A percentile compares a stretch with the other conserved stretches of the same genome.
Conservation (phyloP, 345 rosid species). For the Citropsis articulata region DNA sequence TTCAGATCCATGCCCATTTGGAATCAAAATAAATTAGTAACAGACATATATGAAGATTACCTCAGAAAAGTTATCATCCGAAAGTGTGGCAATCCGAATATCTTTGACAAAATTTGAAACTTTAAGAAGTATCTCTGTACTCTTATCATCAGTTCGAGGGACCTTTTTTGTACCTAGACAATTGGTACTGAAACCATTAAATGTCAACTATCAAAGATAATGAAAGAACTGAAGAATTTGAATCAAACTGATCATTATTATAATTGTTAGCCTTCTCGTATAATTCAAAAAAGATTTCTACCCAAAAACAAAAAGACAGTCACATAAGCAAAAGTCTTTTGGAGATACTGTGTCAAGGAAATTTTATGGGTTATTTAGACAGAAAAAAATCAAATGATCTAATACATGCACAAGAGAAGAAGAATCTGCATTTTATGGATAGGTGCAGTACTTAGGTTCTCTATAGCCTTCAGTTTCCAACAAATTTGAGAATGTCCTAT, state of each 20-base stretch:
- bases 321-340: not conserved
- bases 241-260: not conserved
- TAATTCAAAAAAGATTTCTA: not conserved
- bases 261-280: not conserved
- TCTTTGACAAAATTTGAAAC: constrained; percentile 63
- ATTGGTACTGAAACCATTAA: constrained; percentile 16
- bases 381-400: too few relatives aligned
- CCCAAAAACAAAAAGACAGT: not conserved
- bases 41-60: constrained; percentile 30
- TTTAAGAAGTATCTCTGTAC: constrained; percentile 47
- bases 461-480: too few relatives aligned
- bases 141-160: constrained; percentile 32
- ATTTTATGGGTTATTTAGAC: not conserved
- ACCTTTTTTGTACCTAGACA: constrained; percentile 56
- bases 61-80: constrained; percentile 75
- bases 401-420: too few relatives aligned
- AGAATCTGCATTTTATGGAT: too few relatives aligned
- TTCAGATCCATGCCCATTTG: not conserved
- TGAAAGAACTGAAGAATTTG: not conserved
- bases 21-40: not conserved
- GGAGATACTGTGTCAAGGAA: not conserved
- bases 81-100: constrained; percentile 54
- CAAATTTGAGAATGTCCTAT: too few relatives aligned
- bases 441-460: too few relatives aligned
- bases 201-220: not conserved